These are phyloP conservation scores for Thelonectria rubi DNA, from an alignment of 2,329 filamentous ascomycete species.

Conservation along the genomic window DNA sequence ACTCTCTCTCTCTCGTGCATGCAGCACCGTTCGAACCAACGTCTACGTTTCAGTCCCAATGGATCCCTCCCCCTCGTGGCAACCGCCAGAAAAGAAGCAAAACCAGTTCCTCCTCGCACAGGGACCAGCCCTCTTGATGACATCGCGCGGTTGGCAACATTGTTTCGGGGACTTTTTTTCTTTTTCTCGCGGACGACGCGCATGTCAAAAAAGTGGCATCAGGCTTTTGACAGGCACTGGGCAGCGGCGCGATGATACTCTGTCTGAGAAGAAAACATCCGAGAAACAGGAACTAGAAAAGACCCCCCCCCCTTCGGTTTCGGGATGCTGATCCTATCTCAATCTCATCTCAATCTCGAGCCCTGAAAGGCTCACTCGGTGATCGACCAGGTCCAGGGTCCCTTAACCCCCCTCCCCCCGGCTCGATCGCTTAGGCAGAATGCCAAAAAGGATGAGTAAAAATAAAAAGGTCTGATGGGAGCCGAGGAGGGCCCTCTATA, in stretches of 20 bases:
- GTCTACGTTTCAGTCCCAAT: slow-evolving; percentile 20
- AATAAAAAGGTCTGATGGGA: too few species aligned
- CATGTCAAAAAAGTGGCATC: too few species aligned
- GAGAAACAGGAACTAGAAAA: too few species aligned
- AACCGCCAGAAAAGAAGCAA: neutral
- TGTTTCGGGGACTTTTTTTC: too few species aligned
- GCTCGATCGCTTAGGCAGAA: neutral
- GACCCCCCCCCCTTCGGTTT: neutral
- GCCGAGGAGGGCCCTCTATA: too few species aligned
- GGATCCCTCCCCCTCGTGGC: slow-evolving; percentile 2
- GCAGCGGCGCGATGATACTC: too few species aligned
- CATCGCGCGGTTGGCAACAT: too few species aligned
- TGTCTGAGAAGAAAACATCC: too few species aligned
- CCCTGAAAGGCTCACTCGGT: slow-evolving; percentile 8
- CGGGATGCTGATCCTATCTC: slow-evolving; percentile 23
- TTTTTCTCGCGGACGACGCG: too few species aligned
- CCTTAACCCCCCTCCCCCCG: neutral
- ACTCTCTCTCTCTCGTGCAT: neutral
- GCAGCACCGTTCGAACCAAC: slow-evolving; percentile 1
- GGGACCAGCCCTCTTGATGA: too few species aligned
- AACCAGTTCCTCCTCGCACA: neutral
- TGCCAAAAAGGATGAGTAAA: too few species aligned
- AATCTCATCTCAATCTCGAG: slow-evolving; percentile 15
- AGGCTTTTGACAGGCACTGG: too few species aligned
- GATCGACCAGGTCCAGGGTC: neutral